A percentile compares a stretch with the other conserved stretches of the same genome.
These are phyloP conservation scores for Phaeophleospora eucalypticola DNA, from an alignment of 2,329 filamentous ascomycete genomes.

Conservation along the genomic window DNA sequence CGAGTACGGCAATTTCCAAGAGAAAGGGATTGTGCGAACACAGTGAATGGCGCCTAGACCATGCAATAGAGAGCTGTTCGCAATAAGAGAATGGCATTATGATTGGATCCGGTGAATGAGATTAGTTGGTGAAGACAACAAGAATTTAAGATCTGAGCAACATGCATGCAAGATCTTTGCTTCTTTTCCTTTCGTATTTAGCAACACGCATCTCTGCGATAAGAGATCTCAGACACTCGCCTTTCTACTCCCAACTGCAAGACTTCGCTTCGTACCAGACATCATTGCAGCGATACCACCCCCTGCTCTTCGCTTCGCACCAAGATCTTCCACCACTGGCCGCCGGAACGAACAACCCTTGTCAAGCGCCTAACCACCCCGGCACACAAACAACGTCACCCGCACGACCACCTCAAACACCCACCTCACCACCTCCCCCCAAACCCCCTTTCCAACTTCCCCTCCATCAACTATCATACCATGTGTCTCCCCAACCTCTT, in stretches of 20 bases:
- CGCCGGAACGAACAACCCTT: background rate
- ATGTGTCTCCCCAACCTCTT: background rate
- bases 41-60: too few relatives aligned
- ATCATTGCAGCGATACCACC: too few relatives aligned
- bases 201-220: background rate
- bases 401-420: background rate
- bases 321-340: background rate
- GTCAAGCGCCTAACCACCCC: background rate
- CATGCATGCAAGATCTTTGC: background rate
- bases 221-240: background rate
- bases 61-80: too few relatives aligned
- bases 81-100: background rate
- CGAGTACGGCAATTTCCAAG: too few relatives aligned
- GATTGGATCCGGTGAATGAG: too few relatives aligned
- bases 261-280: too few relatives aligned
- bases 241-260: too few relatives aligned
- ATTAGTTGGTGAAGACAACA: too few relatives aligned
- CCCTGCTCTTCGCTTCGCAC: background rate
- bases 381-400: background rate
- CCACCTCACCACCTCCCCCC: background rate
- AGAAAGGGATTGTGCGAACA: too few relatives aligned
- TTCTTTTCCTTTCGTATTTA: background rate
- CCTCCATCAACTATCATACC: background rate
- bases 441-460: background rate
- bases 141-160: background rate